These are phyloP conservation scores for Diplodia scrobiculata DNA, from an alignment of 2,329 filamentous ascomycete species.

Conservation along the genomic window DNA sequence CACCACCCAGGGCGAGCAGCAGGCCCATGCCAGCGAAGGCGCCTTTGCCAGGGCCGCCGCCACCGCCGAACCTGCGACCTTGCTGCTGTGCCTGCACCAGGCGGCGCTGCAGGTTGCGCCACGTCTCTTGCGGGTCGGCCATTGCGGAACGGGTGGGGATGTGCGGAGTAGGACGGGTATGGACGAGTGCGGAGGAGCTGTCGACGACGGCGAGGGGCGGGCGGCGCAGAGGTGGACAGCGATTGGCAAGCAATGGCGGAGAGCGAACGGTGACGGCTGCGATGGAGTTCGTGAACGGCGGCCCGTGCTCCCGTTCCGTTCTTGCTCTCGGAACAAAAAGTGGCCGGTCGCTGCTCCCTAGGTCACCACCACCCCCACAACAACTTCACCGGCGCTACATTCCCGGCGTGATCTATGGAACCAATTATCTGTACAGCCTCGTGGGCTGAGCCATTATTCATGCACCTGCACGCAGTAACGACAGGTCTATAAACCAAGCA, in stretches of 20 bases:
- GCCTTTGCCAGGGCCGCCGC: slow-evolving; percentile 53
- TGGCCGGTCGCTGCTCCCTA: slow-evolving; percentile 9
- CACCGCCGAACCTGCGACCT: slow-evolving; percentile 39
- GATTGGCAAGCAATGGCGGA: slow-evolving; percentile 13
- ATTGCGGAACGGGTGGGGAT: background rate
- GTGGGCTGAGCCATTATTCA: background rate
- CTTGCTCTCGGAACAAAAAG: slow-evolving; percentile 14
- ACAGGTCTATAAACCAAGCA: background rate
- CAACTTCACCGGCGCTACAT: no score
- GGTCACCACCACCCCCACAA: background rate
- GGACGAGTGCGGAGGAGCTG: background rate
- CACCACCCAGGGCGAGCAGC: slow-evolving; percentile 58
- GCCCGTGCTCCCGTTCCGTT: slow-evolving; percentile 6
- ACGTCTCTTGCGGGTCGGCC: slow-evolving; percentile 65
- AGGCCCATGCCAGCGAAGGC: slow-evolving; percentile 58
- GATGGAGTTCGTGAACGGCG: slow-evolving; percentile 3
- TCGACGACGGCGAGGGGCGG: background rate
- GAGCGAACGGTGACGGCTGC: slow-evolving; percentile 18
- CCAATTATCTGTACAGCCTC: no score
- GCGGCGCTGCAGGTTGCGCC: slow-evolving; percentile 65
- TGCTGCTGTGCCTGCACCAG: slow-evolving; percentile 54
- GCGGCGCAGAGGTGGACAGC: background rate
- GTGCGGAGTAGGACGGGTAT: background rate
- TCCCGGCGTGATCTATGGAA: no score
- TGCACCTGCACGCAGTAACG: background rate